phyloP scores from a whole-genome alignment of 139 green algal genomes.

The Pseudopediastrum boryanum region DNA sequence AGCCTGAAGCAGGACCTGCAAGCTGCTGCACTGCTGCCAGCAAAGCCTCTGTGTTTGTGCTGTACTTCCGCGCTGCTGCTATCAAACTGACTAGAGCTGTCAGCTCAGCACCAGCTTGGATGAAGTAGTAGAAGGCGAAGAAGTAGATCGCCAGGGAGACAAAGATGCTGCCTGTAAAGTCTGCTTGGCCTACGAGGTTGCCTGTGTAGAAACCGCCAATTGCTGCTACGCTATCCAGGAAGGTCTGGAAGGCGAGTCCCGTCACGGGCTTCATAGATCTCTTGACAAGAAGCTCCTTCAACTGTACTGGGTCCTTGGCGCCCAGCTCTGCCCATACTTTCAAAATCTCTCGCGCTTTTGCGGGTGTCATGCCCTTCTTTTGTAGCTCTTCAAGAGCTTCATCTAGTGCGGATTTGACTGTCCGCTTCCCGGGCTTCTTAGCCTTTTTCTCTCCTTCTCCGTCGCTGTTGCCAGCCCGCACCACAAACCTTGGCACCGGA shows the following conservation, averaged over 20 bases:
- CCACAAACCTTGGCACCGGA: too few species aligned
- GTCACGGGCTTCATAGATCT: conserved; percentile 32
- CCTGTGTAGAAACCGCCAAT: conserved; percentile 46
- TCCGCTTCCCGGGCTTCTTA: too few species aligned
- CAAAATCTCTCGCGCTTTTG: conserved; percentile 29
- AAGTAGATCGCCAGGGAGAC: conserved; percentile 42
- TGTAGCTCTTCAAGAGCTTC: conserved; percentile 31
- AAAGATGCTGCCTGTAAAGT: conserved; percentile 39
- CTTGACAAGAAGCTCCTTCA: conserved; percentile 49
- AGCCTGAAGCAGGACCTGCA: conserved; percentile 42
- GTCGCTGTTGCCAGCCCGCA: too few species aligned
- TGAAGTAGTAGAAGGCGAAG: conserved; percentile 41
- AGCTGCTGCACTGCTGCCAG: conserved; percentile 60
- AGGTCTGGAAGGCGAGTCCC: conserved; percentile 27
- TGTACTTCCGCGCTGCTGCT: conserved; percentile 34
- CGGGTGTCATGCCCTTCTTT: conserved; percentile 33
- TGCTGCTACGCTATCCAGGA: conserved; percentile 40
- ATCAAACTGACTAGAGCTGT: background rate
- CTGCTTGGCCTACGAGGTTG: conserved; percentile 17
- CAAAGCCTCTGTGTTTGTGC: conserved; percentile 49
- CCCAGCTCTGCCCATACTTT: conserved; percentile 24
- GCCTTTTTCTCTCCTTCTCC: too few species aligned
- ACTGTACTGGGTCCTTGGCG: conserved; percentile 42
- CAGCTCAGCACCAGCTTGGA: conserved; percentile 1
- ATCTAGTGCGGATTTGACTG: too few species aligned